Evolutionary conservation across 805 yeast species (phyloP).

Genomic region (Saccharomyces paradoxus): DNA sequence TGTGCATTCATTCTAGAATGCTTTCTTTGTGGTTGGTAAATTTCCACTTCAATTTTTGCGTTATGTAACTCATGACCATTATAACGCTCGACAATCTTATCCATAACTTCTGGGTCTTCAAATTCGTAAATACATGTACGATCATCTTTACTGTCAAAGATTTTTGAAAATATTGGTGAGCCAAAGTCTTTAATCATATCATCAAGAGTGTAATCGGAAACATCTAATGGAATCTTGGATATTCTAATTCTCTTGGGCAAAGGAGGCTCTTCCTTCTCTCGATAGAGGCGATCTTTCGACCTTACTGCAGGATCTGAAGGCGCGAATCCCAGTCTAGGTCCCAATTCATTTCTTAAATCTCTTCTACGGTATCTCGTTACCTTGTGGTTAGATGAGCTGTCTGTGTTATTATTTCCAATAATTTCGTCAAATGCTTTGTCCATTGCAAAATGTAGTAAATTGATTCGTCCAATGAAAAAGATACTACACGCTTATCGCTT

Average conservation of each 20-base stretch:
- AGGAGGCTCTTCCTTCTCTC: constrained; percentile 2
- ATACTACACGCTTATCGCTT: neutral
- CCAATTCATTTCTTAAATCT: constrained; percentile 27
- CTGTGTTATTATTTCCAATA: neutral
- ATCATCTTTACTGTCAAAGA: constrained; percentile 23
- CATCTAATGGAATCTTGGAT: constrained; percentile 21
- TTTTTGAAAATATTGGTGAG: constrained; percentile 13
- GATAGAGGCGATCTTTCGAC: neutral
- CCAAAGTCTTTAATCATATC: constrained; percentile 28
- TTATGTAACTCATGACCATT: constrained; percentile 19
- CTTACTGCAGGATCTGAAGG: neutral
- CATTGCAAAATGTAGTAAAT: neutral
- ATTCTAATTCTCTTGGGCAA: constrained; percentile 21
- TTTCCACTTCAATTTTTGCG: constrained; percentile 15
- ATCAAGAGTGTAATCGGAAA: constrained; percentile 26
- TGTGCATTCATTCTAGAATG: neutral
- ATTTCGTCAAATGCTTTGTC: neutral
- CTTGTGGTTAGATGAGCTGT: constrained; percentile 5
- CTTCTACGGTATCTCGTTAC: constrained; percentile 28
- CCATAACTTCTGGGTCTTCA: constrained; percentile 13
- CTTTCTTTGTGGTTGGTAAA: constrained; percentile 13
- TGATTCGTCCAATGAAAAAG: neutral
- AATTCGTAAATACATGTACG: constrained; percentile 27
- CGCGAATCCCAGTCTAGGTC: constrained; percentile 19
- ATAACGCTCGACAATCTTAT: constrained; percentile 18